Evolutionary conservation across 768 basidiomycete genomes (phyloP).

Genomic region (Mycena galericulata): DNA sequence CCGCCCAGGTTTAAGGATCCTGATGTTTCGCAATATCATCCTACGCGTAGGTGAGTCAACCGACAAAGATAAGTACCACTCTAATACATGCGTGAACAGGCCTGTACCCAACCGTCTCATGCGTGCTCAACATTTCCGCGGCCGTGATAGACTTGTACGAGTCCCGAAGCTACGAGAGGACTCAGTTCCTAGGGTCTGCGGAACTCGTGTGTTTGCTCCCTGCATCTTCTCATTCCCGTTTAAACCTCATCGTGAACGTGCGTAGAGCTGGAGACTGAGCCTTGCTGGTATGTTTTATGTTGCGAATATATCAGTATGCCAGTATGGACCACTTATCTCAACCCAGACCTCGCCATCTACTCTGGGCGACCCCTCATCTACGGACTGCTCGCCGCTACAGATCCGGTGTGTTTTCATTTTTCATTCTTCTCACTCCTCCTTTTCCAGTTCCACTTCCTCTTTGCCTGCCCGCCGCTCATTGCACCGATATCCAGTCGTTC

Average conservation of each 20-base stretch:
- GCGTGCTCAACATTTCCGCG: constrained; percentile 10
- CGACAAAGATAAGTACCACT: not conserved
- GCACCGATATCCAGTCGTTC: constrained; percentile 3
- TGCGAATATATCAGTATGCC: not conserved
- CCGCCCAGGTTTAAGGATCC: not conserved
- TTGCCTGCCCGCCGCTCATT: not conserved
- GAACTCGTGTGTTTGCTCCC: not conserved
- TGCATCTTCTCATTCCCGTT: not conserved
- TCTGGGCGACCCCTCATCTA: constrained; percentile 10
- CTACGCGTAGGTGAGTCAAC: constrained; percentile 12
- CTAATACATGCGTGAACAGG: not conserved
- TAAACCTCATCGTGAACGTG: not conserved
- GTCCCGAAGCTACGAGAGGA: not conserved
- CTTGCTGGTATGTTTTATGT: not conserved
- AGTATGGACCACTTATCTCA: not conserved
- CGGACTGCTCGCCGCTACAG: constrained; percentile 7
- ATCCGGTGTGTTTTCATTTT: constrained; percentile 13
- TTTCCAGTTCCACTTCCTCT: not conserved
- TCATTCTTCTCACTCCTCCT: not conserved
- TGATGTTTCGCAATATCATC: constrained; percentile 5
- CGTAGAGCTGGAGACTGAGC: constrained; percentile 1
- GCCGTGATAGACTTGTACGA: not conserved
- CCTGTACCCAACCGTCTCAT: constrained; percentile 17
- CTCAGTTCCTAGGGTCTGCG: not conserved
- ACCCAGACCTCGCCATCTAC: constrained; percentile 9